Evolutionary conservation across 495 filamentous ascomycete genomes (phyloP).

Genomic region (Aspergillus affinis): DNA sequence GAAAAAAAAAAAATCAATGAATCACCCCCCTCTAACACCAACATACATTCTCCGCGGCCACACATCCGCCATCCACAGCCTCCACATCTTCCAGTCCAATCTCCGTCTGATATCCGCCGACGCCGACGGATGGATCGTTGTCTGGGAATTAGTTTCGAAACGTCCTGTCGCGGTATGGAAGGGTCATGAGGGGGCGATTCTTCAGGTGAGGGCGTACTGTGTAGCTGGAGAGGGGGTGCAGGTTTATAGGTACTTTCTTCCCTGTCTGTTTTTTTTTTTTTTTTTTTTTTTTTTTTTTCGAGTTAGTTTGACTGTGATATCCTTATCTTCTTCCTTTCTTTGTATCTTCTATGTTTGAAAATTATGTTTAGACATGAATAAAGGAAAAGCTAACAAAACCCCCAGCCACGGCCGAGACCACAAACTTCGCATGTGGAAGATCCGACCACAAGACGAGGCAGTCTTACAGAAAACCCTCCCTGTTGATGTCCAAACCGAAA

Average conservation of each 20-base stretch:
- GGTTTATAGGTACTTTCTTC: constrained; percentile 65
- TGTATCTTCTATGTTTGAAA: too few relatives aligned
- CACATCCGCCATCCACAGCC: constrained; percentile 72
- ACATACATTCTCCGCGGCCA: constrained; percentile 88
- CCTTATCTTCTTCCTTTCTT: too few relatives aligned
- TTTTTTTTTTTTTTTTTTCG: too few relatives aligned
- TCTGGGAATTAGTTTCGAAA: constrained; percentile 83
- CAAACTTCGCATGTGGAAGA: constrained; percentile 80
- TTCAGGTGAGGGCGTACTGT: constrained; percentile 65
- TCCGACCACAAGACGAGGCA: constrained; percentile 54
- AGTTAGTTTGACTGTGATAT: too few relatives aligned
- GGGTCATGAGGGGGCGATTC: constrained; percentile 74
- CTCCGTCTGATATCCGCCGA: constrained; percentile 81
- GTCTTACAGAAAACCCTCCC: constrained; percentile 69
- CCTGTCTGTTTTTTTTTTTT: too few relatives aligned
- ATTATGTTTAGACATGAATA: too few relatives aligned
- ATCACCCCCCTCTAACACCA: constrained; percentile 62
- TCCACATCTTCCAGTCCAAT: constrained; percentile 71
- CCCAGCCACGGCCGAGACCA: constrained; percentile 86
- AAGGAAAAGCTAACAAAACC: constrained; percentile 8
- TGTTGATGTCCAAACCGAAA: constrained; percentile 42
- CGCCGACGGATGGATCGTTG: constrained; percentile 82
- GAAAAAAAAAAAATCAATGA: constrained; percentile 4
- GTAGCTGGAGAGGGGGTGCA: constrained; percentile 54
- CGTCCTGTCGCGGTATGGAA: constrained; percentile 84